Base-by-base conservation (phyloP, 306 rosid genomes). In the Sophora flavescens region DNA sequence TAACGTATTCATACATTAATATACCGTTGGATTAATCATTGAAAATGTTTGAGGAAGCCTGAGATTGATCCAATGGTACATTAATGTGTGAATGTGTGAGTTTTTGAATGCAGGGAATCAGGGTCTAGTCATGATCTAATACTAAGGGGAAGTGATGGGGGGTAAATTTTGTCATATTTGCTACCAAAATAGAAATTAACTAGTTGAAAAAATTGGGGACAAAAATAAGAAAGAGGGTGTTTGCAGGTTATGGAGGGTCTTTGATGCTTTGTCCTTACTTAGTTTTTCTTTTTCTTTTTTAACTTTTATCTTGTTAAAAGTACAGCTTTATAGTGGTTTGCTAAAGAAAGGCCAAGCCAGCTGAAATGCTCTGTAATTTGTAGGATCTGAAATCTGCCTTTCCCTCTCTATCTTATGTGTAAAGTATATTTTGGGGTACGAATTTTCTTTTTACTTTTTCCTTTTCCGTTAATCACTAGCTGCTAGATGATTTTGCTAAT, bases 341-440 rank as follows among this genome's bases (percentile, higher is more conserved):
- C 81, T 76, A 50, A 63, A 81, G 36, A 64, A 77, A 80, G 61
- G 76, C 84, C 69, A 81, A 61, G 75, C 54, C 35, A 44, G 50
- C 76, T 68, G 79, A 66, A 80, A 69, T 75, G 73, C 80, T 78
- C 30, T 70, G 77, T 78, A 61, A 81, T 75, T 69, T 77, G 86
- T 82, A 81, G 88, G 85, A 57, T 87, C 75, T 66, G 6, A 81
- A 79, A 63, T 73, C 81, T 61, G 52, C 56, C 63, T 90, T 80
- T 86, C 78, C 74, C 58, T 76, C 81, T 70, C 87, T 80, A 50
- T 77, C 83, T 74, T 80, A 78, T 80, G 80, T 82, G 86, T 82
- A 80, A 88, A 87, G 89, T 67, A 72, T 77, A 56, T 60, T 77
- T 79, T 78, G 57, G 66, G 74, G 83, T 41, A 72, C 83, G 56